A percentile compares a stretch with the other conserved stretches of the same genome.
These are phyloP conservation scores for Coccomyxa subellipsoidea DNA, from an alignment of 163 green algal species.

Conservation along the genomic window DNA sequence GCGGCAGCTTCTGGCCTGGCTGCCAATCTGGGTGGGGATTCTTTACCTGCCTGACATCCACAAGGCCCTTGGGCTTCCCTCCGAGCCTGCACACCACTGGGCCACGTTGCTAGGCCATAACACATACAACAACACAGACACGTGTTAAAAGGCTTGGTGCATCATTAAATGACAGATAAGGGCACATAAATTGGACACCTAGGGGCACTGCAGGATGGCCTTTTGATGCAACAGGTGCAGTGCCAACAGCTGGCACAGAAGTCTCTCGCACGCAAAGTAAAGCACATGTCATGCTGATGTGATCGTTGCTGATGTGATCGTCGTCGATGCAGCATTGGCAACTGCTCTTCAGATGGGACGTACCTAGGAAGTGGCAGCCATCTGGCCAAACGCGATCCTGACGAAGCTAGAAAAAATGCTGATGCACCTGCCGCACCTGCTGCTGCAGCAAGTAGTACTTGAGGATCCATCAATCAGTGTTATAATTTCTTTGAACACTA, in stretches of 20 bases:
- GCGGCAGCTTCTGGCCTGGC: conserved; percentile 44
- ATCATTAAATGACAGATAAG: neutral
- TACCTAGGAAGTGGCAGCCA: neutral
- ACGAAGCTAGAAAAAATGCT: neutral
- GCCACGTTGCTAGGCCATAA: neutral
- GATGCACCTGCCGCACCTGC: neutral
- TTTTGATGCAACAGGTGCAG: too few relatives aligned
- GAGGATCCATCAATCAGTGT: neutral
- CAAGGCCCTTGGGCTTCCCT: neutral
- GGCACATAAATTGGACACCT: neutral
- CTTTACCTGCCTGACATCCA: conserved; percentile 4
- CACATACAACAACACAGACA: neutral
- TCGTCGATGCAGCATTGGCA: too few relatives aligned
- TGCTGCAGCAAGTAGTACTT: neutral
- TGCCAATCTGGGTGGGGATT: conserved; percentile 58
- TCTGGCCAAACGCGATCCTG: neutral
- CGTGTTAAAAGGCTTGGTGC: neutral
- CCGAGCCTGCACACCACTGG: neutral
- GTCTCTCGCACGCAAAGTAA: too few relatives aligned
- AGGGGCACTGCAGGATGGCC: neutral
- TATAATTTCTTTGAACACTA: too few relatives aligned
- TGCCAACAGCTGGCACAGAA: too few relatives aligned
- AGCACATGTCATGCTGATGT: too few relatives aligned
- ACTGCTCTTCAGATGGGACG: too few relatives aligned
- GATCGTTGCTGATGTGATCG: too few relatives aligned